Base-by-base conservation (phyloP, 2,329 filamentous ascomycete genomes). In the Westerdykella ornata region DNA sequence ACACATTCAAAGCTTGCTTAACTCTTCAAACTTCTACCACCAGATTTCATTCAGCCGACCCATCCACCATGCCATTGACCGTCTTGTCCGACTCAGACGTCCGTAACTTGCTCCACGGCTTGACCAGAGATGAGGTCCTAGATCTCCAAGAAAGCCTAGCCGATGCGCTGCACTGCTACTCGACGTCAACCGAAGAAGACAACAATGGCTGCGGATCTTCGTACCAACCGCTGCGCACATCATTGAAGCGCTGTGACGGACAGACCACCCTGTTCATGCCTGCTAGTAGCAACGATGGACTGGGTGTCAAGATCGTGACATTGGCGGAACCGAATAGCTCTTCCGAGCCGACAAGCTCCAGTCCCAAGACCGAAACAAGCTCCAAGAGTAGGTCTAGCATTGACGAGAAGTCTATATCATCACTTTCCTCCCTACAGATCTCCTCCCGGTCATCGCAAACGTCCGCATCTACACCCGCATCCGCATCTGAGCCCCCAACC, bases 191-290 rank as follows among this genome's bases (percentile, higher is more conserved):
- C 17, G 78, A 82, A 41, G 72, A 75, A 29, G 68, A 76, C 28
- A 63, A 58, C 3, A 72, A 72, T 51, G 74, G 74, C 28, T 81
- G 76, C 51, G 76, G 73, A 40, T 74, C 77, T 2, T 70, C 72
- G 8, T 81, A 77, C 46, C 81, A 85, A 46, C 80, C 80, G 1
- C 72, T 75, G 42, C 71, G 80, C 31, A 82, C 78, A 1, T 69
- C 74, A 2, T 72, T 84, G 39, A 77, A 76, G 39, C 74, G 77
- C 11, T 74, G 73, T 38, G 74, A 80, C 70, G 80, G 80, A 3
- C 72, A 74, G 22, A 79, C 76, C 1, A 82, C 78, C 3, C 67
- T 84, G 8, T 82, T 84, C 63, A 82, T 84, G 78, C 81, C 82
- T 2, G 79, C 79, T 11, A 79, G 72, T 30, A 78, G 76, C 12